A percentile compares a stretch with the other conserved stretches of the same genome.
Evolutionary conservation across 2,329 filamentous ascomycete species (phyloP).

Genomic region (Orbilia blumenaviensis): DNA sequence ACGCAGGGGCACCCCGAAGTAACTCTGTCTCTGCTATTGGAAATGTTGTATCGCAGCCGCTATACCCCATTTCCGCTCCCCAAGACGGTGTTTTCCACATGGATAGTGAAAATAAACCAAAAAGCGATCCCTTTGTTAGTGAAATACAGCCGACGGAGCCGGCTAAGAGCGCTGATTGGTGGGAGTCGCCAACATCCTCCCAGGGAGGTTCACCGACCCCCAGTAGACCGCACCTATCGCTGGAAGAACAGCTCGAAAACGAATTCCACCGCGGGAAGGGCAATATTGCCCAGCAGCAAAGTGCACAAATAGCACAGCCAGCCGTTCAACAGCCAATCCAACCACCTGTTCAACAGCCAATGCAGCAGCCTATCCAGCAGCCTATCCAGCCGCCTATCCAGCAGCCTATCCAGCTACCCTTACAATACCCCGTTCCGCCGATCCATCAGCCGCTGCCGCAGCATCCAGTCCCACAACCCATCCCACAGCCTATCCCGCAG

Average conservation of each 20-base stretch:
- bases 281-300: slow-evolving; percentile 13
- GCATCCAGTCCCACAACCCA: neutral
- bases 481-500: slow-evolving; percentile 4
- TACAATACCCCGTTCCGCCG: neutral
- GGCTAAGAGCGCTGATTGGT: slow-evolving; percentile 35
- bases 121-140: slow-evolving; percentile 23
- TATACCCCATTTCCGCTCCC: slow-evolving; percentile 20
- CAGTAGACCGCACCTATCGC: slow-evolving; percentile 1
- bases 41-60: slow-evolving; percentile 13
- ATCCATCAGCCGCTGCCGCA: neutral
- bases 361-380: neutral
- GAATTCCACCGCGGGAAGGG: slow-evolving; percentile 42
- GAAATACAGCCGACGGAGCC: neutral
- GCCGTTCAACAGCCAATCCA: neutral
- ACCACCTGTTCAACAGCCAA: neutral
- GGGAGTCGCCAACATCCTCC: slow-evolving; percentile 41
- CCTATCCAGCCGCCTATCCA: neutral
- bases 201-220: slow-evolving; percentile 20
- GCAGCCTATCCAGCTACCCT: neutral
- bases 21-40: slow-evolving; percentile 40
- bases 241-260: slow-evolving; percentile 49
- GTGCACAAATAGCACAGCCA: neutral
- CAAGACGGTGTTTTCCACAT: slow-evolving; percentile 45
- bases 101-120: slow-evolving; percentile 25
- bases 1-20: slow-evolving; percentile 32